Conservation (phyloP, 2,329 filamentous ascomycete species). For the Apiospora rasikravindrae region DNA sequence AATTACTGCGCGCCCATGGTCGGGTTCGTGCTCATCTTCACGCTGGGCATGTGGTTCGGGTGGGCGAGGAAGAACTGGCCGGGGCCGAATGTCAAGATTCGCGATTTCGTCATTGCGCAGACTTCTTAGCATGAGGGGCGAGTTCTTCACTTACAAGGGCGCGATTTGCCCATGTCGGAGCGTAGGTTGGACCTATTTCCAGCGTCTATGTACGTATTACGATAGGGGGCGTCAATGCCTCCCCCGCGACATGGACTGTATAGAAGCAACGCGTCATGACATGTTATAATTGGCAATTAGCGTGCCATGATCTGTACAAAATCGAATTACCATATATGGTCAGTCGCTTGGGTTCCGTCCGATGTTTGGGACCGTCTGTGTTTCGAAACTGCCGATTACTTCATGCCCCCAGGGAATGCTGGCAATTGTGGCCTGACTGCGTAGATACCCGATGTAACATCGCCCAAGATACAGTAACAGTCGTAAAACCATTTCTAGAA, state of each 20-base stretch:
- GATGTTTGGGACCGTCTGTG: not conserved
- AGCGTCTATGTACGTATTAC: too few species aligned
- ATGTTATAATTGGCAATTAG: too few species aligned
- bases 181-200: not conserved
- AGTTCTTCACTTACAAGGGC: too few species aligned
- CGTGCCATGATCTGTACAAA: too few species aligned
- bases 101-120: conserved; percentile 6
- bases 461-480: not conserved
- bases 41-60: conserved; percentile 17
- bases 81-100: conserved; percentile 18
- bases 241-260: too few species aligned
- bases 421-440: not conserved
- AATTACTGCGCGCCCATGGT: conserved; percentile 24
- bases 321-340: too few species aligned
- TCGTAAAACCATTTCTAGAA: not conserved
- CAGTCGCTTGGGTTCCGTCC: not conserved
- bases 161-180: too few species aligned
- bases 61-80: conserved; percentile 20
- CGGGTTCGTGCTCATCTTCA: conserved; percentile 17
- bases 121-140: not conserved
- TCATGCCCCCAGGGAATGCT: not conserved
- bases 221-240: too few species aligned
- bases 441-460: not conserved
- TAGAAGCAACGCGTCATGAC: too few species aligned
- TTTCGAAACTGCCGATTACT: not conserved